Evolutionary conservation across 2,329 filamentous ascomycete species (phyloP), one percentile per base, ranked within the genome.

Genomic region (Tetracladium maxilliforme): DNA sequence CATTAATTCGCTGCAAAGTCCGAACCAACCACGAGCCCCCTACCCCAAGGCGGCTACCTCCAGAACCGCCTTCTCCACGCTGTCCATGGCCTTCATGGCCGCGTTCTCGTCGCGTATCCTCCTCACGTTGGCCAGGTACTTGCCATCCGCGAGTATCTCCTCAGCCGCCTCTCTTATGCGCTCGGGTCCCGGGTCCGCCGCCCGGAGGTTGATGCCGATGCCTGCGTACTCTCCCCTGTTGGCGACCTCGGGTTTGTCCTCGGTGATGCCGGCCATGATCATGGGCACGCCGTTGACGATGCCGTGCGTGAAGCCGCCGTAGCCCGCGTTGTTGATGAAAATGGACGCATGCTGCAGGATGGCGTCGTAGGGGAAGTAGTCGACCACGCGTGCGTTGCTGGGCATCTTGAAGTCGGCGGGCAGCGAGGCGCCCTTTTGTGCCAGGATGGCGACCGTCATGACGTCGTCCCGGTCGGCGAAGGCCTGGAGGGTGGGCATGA

Each of bases 321-420:
- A 53, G 3, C 49, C 48, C 21, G 47, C 49, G 19, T 49, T 52
- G 0, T 44, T 45, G 13, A 54, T 37, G 19, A 51, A 44, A 2
- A 48, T 30, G 17, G 43, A 37, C 11, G 37, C 36, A 31, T 50
- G 25, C 10, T 41, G 43, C 3, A 54, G 37, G 4, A 52, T 23
- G 7, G 45, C 36, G 23, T 52, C 47, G 25, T 45, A 51, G 9
- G 49, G 46, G 11, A 54, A 40, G 26, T 41, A 53, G 22, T 49
- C 44, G n/a, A 38, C 42, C 6, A 50, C 43, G 14, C 45, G 34
- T 3, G 41, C 38, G 23, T 52, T 52, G 1, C 19, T 21, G 2
- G 48, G 48, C 9, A 51, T 33, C 3, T 32, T 17, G 4, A 41
- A 30, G 7, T 39, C 39, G 22, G 36, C 35, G 3, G 45, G 42